Evolutionary conservation across 306 rosid species (phyloP).

Genomic region (Geum urbanum): DNA sequence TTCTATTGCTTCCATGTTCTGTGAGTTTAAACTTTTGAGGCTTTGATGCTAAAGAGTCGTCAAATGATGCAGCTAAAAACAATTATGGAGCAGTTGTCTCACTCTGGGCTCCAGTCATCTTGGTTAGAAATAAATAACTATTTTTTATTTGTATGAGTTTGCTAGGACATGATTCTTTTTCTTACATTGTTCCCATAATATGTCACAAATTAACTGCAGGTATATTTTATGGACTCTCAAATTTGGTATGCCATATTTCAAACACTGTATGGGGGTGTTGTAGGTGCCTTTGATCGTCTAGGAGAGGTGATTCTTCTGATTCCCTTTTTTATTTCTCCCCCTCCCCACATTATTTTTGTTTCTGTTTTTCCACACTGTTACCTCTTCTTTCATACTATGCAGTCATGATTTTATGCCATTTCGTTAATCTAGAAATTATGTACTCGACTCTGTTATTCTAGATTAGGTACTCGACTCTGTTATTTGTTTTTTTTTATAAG

Average conservation of each 20-base stretch:
- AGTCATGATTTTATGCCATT: neutral
- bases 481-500: neutral
- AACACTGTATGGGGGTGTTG: conserved; percentile 78
- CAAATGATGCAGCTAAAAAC: conserved; percentile 52
- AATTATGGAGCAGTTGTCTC: conserved; percentile 75
- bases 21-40: conserved; percentile 12
- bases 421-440: neutral
- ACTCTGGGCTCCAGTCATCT: conserved; percentile 77
- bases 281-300: conserved; percentile 93
- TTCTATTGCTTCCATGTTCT: conserved; percentile 21
- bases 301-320: conserved; percentile 66
- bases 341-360: neutral
- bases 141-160: conserved; percentile 20
- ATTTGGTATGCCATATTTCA: conserved; percentile 88
- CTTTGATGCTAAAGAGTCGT: conserved; percentile 29
- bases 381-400: conserved; percentile 3
- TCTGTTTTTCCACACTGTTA: neutral
- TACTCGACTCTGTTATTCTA: neutral
- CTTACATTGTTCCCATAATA: conserved; percentile 9
- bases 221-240: conserved; percentile 97
- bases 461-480: neutral
- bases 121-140: conserved; percentile 48
- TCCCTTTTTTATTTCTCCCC: conserved; percentile 13
- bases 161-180: conserved; percentile 3
- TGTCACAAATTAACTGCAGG: conserved; percentile 46